Base-by-base conservation (phyloP, 345 rosid genomes). In the Leavenworthia alabamica region DNA sequence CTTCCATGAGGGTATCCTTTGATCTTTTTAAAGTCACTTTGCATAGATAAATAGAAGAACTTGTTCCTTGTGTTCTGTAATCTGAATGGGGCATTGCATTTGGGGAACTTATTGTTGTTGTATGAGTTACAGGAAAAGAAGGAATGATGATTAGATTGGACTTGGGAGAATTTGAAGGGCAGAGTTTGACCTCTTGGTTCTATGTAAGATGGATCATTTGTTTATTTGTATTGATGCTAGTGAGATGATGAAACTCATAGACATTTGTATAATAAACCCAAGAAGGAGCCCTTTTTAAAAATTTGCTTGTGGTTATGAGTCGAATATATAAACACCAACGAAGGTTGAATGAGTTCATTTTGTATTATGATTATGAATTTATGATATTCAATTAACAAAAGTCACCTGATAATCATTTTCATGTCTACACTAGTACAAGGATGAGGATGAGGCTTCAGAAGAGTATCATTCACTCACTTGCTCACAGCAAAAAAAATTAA, bases 381-480 rank as follows among this genome's bases (percentile, higher is more conserved):
- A n/a, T n/a, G n/a, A n/a, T n/a, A n/a, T n/a, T n/a, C 22, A 20
- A 20, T 20, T 20, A 20, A n/a, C n/a, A n/a, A n/a, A n/a, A n/a
- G n/a, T n/a, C n/a, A n/a, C n/a, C n/a, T n/a, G n/a, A n/a, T n/a
- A n/a, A n/a, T n/a, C n/a, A n/a, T n/a, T n/a, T n/a, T n/a, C n/a
- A n/a, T n/a, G n/a, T n/a, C n/a, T n/a, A n/a, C n/a, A n/a, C n/a
- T n/a, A n/a, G n/a, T n/a, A n/a, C n/a, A n/a, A n/a, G n/a, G n/a
- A n/a, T n/a, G n/a, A n/a, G n/a, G n/a, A n/a, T n/a, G n/a, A n/a
- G 55, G 61, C 67, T 51, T 68, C 67, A 60, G 73, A 60, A 52
- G 3, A 7, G 35, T 24, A 68, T 68, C 67, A 43, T 43, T 68
- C 73, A 68, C 17, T 68, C 73, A 68, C 17, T 68, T 51, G 54